Base-by-base conservation (phyloP, 371 early-diverging fungal species). In the Lichtheimia hyalospora region DNA sequence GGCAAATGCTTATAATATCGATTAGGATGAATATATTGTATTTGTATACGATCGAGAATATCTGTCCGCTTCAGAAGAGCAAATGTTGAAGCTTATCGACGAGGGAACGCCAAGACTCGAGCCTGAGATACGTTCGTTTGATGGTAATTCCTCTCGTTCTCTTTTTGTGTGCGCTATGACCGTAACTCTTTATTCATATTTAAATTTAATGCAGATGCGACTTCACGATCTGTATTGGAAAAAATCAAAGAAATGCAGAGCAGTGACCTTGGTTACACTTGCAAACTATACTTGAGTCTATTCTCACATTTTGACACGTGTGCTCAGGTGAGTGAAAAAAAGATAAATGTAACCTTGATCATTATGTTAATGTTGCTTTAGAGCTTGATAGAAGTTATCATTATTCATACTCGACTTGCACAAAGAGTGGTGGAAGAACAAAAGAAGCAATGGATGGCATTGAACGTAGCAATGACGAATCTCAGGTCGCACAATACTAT, bases 391-490 rank as follows among this genome's bases (percentile, higher is more conserved):
- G 68, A 71, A 53, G 62, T 71, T 6, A 69, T 74, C 5, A 60
- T 63, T 6, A 62, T 67, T 0, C 84, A 87, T 63, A 69, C 73
- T 2, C 67, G 66, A 12, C 43, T 81, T 20, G 77, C 83, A 34
- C 73, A 74, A 56, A 63, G 62, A 2, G 73, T 82, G 18, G 75
- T 81, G 28, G 71, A 75, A 21, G 83, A 84, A 43, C 81, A 82
- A 48, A 74, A 79, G 34, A 60, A 74, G 2, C 87, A 87, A 57
- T 66, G 74, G 23, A 77, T 79, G 74, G 87, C 87, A 16, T 61
- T 87, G 8, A 78, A 77, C 27, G 87, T 84, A 0, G 87, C 85
- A 3, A 54, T 85, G 48, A 76, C 79, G n/a, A 87, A 85, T 57
- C 57, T 87, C 13, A 82, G 80, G 41, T 64, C 80, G 0, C 84